Evolutionary conservation across 1,284 basidiomycete species (phyloP), one percentile per base, ranked within the genome.

Genomic region (Puccinia sorghi): DNA sequence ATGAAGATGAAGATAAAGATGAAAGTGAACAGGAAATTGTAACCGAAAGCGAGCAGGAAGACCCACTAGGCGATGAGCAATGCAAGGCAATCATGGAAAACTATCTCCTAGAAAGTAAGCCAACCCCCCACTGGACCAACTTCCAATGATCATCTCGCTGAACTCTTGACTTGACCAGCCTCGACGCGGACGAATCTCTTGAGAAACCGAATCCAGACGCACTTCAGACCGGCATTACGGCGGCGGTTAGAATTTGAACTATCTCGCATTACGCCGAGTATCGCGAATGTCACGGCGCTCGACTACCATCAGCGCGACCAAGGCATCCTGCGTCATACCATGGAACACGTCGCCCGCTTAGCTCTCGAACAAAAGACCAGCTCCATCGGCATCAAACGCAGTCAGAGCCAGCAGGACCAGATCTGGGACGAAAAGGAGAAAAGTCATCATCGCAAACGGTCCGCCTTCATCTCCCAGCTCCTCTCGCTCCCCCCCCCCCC

Each of bases 51-150:
- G 71, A 72, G 32, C 54, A 59, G 13, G 72, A 74, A 63, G 72
- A 74, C 32, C 57, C 32, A 15, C 46, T 74, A 2, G 72, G 72
- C 27, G 59, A 74, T 20, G 61, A 76, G 17, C 73, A 76, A 67
- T 76, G 50, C 63, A 52, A 76, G 22, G 73, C 73, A 15, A 76
- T 76, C 50, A 66, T 76, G 32, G 73, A 76, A 22, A 76, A 76
- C 50, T 76, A 76, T 46, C 9, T 76, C 7, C 63, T 76, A 39
- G 73, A 76, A 57, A 76, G 73, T 76, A 7, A 76, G 41, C 50
- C 22, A 25, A 32, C 13, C 25, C 17, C 11, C 17, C 20, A 27
- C 46, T 17, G 52, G 25, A 41, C 22, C 37, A 59, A 11, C 56
- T n/a, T 17, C 43, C 17, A 2, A 13, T 57, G 41, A 39, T 43